phyloP scores from a whole-genome alignment of 2,329 filamentous ascomycete species.

The Fusarium virguliforme region DNA sequence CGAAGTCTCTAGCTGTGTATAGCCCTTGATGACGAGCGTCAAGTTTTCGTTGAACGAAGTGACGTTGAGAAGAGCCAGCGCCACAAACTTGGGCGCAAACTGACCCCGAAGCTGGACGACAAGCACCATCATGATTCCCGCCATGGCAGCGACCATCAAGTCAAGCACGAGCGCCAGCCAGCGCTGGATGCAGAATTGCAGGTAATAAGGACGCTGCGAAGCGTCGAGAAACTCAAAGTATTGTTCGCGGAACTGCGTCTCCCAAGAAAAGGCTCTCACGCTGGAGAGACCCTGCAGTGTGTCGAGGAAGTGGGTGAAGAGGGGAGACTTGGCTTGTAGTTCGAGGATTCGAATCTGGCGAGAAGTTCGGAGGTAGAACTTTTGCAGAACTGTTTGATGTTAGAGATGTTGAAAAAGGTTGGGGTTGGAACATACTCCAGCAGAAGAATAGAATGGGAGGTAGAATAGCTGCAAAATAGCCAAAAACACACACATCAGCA shows the following conservation, averaged over 20 bases:
- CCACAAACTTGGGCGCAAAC: constrained; percentile 41
- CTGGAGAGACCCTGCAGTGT: constrained; percentile 45
- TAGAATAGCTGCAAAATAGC: constrained; percentile 27
- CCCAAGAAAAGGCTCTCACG: constrained; percentile 58
- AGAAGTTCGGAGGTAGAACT: constrained; percentile 52
- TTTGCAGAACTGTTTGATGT: constrained; percentile 12
- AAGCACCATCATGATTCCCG: constrained; percentile 62
- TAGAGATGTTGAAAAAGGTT: not conserved
- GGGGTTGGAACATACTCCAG: constrained; percentile 7
- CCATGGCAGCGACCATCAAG: constrained; percentile 62
- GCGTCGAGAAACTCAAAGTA: constrained; percentile 53
- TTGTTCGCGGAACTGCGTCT: constrained; percentile 38
- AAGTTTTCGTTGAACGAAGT: constrained; percentile 52
- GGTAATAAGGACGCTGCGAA: constrained; percentile 56
- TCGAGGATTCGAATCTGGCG: constrained; percentile 53
- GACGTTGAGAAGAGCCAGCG: constrained; percentile 50
- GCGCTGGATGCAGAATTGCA: constrained; percentile 65
- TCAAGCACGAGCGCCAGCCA: constrained; percentile 67
- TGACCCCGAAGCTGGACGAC: constrained; percentile 56
- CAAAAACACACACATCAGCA: constrained; percentile 39
- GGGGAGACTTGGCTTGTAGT: constrained; percentile 52
- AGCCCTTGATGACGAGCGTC: constrained; percentile 55
- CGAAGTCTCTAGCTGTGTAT: constrained; percentile 50
- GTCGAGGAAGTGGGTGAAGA: constrained; percentile 52
- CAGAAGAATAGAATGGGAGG: constrained; percentile 24